phyloP scores from a whole-genome alignment of 2,329 filamentous ascomycete genomes.

The Microsporum ferrugineum region DNA sequence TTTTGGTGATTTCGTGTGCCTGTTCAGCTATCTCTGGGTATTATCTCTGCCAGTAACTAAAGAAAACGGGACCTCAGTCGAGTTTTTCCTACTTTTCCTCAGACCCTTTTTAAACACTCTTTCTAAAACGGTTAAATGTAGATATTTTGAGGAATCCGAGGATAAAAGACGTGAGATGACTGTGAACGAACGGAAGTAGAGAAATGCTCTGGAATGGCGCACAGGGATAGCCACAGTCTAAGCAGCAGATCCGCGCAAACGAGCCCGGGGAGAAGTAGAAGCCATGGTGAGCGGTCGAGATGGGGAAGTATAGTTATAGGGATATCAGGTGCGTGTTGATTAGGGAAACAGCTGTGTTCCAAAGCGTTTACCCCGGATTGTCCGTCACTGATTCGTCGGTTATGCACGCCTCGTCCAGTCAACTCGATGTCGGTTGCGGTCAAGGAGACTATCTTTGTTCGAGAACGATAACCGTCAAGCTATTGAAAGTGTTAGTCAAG shows the following conservation, averaged over 20 bases:
- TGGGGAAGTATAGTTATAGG: not conserved
- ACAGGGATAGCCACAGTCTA: not conserved
- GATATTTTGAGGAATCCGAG: not conserved
- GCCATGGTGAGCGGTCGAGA: not conserved
- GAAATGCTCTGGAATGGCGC: not conserved
- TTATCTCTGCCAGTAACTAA: not conserved
- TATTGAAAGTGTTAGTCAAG: not conserved
- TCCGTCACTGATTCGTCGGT: not conserved
- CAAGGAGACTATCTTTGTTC: not conserved
- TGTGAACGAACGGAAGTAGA: not conserved
- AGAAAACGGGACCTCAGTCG: not conserved
- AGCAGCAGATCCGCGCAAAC: not conserved
- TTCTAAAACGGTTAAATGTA: not conserved
- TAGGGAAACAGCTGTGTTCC: not conserved
- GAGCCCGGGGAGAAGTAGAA: not conserved
- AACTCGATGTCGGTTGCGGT: not conserved
- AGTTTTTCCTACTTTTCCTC: too few relatives aligned
- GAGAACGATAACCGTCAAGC: not conserved
- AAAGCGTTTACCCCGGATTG: not conserved
- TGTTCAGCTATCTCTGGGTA: not conserved
- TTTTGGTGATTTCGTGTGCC: constrained; percentile 17
- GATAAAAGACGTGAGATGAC: not conserved
- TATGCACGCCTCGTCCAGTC: not conserved
- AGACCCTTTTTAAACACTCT: not conserved
- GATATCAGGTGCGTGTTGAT: not conserved